Conservation (phyloP, 2,329 filamentous ascomycete species). For the Madurella mycetomatis region DNA sequence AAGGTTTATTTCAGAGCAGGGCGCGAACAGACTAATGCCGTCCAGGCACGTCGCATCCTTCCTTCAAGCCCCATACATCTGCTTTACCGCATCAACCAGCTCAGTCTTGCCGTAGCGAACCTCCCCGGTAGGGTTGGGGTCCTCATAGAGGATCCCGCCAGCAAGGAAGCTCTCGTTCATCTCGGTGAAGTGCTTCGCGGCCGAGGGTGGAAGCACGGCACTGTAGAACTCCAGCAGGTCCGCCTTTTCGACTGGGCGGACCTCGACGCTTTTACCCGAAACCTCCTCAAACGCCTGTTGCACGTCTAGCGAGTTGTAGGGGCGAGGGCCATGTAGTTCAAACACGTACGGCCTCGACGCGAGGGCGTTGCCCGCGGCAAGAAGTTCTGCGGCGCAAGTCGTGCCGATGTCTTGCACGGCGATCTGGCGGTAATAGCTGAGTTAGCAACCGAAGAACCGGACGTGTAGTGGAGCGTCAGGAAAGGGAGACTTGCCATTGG, state of each 20-base stretch:
- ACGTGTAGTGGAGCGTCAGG: neutral
- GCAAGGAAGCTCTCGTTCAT: slow-evolving; percentile 20
- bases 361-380: slow-evolving; percentile 11
- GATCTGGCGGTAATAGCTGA: slow-evolving; percentile 27
- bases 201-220: slow-evolving; percentile 14
- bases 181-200: slow-evolving; percentile 18
- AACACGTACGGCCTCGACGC: slow-evolving; percentile 28
- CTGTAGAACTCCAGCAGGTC: slow-evolving; percentile 18
- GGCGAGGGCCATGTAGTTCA: slow-evolving; percentile 31
- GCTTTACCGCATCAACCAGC: slow-evolving; percentile 15
- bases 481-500: slow-evolving; percentile 27
- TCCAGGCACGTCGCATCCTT: too few species aligned
- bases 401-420: slow-evolving; percentile 25
- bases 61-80: slow-evolving; percentile 9
- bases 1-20: too few species aligned
- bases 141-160: slow-evolving; percentile 18
- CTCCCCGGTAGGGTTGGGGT: slow-evolving; percentile 17
- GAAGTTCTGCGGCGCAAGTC: slow-evolving; percentile 12
- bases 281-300: slow-evolving; percentile 29
- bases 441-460: neutral
- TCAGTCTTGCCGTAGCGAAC: slow-evolving; percentile 14
- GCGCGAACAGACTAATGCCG: too few species aligned
- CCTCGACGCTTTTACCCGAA: slow-evolving; percentile 25
- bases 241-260: slow-evolving; percentile 21
- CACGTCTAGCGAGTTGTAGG: slow-evolving; percentile 30